These are phyloP conservation scores for Pseudocercospora vitis DNA, from an alignment of 2,329 filamentous ascomycete genomes.

Conservation along the genomic window DNA sequence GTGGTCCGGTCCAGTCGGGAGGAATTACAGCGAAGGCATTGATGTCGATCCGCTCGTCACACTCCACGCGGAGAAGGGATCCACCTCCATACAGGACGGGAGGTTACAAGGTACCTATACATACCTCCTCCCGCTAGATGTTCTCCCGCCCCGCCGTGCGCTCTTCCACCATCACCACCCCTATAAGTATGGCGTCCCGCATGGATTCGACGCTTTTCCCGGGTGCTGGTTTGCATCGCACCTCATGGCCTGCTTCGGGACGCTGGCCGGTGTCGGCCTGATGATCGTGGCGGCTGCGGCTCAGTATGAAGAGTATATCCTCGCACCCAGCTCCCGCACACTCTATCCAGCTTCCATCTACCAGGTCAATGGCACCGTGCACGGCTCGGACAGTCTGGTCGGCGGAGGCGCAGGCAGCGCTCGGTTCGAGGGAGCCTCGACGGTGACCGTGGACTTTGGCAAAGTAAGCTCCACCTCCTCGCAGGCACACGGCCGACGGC, in stretches of 20 bases:
- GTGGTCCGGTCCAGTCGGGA: no score
- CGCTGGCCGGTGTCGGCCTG: constrained; percentile 10
- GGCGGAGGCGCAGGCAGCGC: constrained; percentile 34
- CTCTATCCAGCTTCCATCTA: constrained; percentile 41
- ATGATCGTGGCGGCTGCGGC: constrained; percentile 22
- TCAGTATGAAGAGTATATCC: constrained; percentile 44
- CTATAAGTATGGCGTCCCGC: constrained; percentile 5
- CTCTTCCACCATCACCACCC: no score
- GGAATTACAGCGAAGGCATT: no score
- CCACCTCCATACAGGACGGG: no score
- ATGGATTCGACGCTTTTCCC: background rate
- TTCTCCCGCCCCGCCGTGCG: no score
- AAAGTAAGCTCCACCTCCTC: no score
- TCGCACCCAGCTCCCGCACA: constrained; percentile 43
- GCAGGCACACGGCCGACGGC: no score
- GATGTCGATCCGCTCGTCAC: no score
- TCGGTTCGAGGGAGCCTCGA: constrained; percentile 39
- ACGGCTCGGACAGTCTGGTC: constrained; percentile 37
- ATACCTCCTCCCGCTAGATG: no score
- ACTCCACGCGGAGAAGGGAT: no score
- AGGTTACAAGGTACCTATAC: no score
- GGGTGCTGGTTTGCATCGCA: no score
- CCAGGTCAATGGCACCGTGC: constrained; percentile 44
- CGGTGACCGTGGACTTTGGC: constrained; percentile 45
- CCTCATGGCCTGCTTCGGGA: constrained; percentile 6